Evolutionary conservation across 495 filamentous ascomycete genomes (phyloP).

Genomic region (Lindgomyces ingoldianus): DNA sequence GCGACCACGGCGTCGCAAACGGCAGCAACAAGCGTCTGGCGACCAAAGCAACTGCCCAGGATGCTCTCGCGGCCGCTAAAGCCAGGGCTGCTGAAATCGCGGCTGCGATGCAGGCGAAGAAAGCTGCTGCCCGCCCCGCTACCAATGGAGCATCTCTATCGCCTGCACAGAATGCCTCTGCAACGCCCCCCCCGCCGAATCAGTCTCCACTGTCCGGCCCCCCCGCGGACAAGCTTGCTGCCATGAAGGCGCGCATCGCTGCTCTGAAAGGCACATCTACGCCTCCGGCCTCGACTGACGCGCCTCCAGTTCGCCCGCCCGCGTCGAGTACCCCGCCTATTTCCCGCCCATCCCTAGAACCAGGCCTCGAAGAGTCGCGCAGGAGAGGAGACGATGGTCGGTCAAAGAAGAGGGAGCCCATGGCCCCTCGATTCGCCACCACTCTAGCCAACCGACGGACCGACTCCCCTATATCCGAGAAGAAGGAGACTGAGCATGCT

Average conservation of each 20-base stretch:
- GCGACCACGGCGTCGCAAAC: slow-evolving; percentile 50
- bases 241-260: slow-evolving; percentile 81
- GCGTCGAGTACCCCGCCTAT: slow-evolving; percentile 34
- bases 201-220: slow-evolving; percentile 44
- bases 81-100: slow-evolving; percentile 24
- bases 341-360: not conserved
- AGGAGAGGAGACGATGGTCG: slow-evolving; percentile 50
- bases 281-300: slow-evolving; percentile 34
- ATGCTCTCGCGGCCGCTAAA: slow-evolving; percentile 35
- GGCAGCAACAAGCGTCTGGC: slow-evolving; percentile 54
- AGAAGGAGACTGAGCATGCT: slow-evolving; percentile 50
- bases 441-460: slow-evolving; percentile 61
- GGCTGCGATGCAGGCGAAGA: slow-evolving; percentile 35
- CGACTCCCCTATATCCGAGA: slow-evolving; percentile 51
- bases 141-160: slow-evolving; percentile 7
- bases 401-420: slow-evolving; percentile 16
- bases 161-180: slow-evolving; percentile 45
- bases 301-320: slow-evolving; percentile 34
- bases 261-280: slow-evolving; percentile 60
- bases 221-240: slow-evolving; percentile 51
- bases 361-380: not conserved
- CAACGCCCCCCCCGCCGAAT: slow-evolving; percentile 42
- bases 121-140: slow-evolving; percentile 22
- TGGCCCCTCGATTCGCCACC: slow-evolving; percentile 44
- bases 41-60: slow-evolving; percentile 32